Evolutionary conservation across 2,329 filamentous ascomycete species (phyloP).

Genomic region (Cryphonectria nitschkei): DNA sequence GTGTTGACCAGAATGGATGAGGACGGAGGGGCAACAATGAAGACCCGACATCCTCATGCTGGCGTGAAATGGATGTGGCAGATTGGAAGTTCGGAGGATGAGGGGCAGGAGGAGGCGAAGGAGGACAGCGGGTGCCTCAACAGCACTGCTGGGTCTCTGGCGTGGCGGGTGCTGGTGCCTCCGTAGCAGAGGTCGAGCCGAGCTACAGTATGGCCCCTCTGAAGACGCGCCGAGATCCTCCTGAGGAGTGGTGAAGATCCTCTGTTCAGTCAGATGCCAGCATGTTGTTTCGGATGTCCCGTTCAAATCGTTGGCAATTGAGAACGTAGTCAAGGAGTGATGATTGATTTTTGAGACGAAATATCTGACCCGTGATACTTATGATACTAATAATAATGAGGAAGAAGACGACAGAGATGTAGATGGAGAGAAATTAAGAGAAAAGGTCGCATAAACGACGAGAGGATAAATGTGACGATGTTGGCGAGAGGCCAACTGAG

Average conservation of each 20-base stretch:
- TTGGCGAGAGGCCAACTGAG: neutral
- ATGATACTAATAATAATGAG: neutral
- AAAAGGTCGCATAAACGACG: neutral
- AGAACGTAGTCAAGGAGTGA: neutral
- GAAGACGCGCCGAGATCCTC: neutral
- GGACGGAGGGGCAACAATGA: conserved; percentile 1
- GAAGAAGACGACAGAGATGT: neutral
- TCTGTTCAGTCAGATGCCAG: neutral
- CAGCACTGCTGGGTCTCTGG: neutral
- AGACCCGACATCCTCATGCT: conserved; percentile 23
- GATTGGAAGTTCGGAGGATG: neutral
- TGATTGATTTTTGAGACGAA: no score
- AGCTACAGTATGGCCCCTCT: neutral
- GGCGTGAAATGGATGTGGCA: neutral
- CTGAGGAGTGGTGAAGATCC: neutral
- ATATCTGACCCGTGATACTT: neutral
- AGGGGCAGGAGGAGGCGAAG: neutral
- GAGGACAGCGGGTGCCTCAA: neutral
- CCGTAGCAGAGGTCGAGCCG: neutral
- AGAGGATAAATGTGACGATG: neutral
- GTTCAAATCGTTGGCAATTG: neutral
- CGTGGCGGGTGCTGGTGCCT: neutral
- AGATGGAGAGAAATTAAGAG: neutral
- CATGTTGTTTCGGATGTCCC: neutral
- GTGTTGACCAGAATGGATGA: neutral